Evolutionary conservation across 805 yeast species (phyloP).

Genomic region (Ogataea methylovora): DNA sequence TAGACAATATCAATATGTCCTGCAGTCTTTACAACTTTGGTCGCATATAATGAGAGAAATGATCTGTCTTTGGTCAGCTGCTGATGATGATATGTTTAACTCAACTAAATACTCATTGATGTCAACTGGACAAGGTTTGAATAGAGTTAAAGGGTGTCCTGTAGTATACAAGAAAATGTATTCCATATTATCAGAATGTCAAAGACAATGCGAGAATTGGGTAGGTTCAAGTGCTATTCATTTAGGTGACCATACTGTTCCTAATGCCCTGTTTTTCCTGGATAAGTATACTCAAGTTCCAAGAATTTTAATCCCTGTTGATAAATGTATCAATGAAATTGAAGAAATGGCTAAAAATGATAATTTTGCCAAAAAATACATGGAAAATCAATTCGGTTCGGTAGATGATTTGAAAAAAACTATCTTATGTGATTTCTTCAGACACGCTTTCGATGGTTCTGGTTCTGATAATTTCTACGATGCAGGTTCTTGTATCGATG

Average conservation of each 20-base stretch:
- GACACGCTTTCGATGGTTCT: conserved; percentile 65
- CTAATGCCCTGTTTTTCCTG: conserved; percentile 70
- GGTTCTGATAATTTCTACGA: conserved; percentile 81
- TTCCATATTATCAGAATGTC: conserved; percentile 57
- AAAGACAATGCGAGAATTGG: conserved; percentile 57
- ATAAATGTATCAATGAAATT: conserved; percentile 46
- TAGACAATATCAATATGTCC: conserved; percentile 67
- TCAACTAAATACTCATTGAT: conserved; percentile 48
- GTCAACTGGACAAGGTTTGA: conserved; percentile 78
- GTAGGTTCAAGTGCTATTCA: conserved; percentile 78
- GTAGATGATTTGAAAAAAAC: conserved; percentile 43
- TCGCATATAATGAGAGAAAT: conserved; percentile 70
- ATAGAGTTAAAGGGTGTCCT: conserved; percentile 72
- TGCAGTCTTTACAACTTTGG: conserved; percentile 71
- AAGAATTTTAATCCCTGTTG: conserved; percentile 65
- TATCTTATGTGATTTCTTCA: conserved; percentile 44
- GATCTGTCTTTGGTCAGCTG: conserved; percentile 69
- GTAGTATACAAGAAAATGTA: conserved; percentile 64
- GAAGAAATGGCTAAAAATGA: conserved; percentile 43
- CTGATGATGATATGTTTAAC: conserved; percentile 64
- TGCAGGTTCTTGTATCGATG: conserved; percentile 83
- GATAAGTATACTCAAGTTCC: conserved; percentile 81
- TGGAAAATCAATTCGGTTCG: conserved; percentile 50
- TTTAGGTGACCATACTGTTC: conserved; percentile 78
- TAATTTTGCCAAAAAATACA: conserved; percentile 39